These are phyloP conservation scores for Scheffersomyces lignicola DNA, from an alignment of 1,139 yeast species.

Conservation along the genomic window DNA sequence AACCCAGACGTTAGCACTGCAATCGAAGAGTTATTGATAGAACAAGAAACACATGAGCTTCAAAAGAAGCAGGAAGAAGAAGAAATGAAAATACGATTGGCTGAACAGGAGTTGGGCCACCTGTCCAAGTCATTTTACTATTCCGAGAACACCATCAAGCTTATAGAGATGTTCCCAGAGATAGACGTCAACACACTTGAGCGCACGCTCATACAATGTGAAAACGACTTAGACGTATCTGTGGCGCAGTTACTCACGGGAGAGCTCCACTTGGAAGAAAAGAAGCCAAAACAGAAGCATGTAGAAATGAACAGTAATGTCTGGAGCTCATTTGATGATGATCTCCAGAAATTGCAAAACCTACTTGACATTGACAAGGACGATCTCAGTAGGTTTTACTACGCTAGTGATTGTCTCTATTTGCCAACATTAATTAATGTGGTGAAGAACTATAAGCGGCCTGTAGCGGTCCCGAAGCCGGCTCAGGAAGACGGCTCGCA, in stretches of 20 bases:
- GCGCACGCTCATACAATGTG: slow-evolving; percentile 14
- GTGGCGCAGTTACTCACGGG: slow-evolving; percentile 10
- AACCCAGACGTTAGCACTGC: too few species aligned
- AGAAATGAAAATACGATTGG: slow-evolving; percentile 5
- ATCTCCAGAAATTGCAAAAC: not conserved
- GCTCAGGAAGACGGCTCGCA: slow-evolving; percentile 4
- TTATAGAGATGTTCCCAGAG: slow-evolving; percentile 26
- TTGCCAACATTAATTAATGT: slow-evolving; percentile 29
- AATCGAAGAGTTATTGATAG: not conserved
- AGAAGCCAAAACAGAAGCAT: too few species aligned
- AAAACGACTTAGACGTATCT: slow-evolving; percentile 19
- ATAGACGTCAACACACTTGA: slow-evolving; percentile 16
- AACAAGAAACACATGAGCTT: slow-evolving; percentile 5
- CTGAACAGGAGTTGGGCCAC: not conserved
- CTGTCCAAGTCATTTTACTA: slow-evolving; percentile 3
- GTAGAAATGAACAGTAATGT: too few species aligned
- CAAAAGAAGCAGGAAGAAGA: slow-evolving; percentile 4
- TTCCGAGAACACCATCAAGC: slow-evolving; percentile 12
- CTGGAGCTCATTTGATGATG: slow-evolving; percentile 3
- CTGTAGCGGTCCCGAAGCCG: slow-evolving; percentile 8
- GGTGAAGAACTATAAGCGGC: slow-evolving; percentile 18
- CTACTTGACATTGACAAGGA: slow-evolving; percentile 1
- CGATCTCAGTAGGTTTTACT: slow-evolving; percentile 3
- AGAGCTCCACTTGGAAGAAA: too few species aligned
- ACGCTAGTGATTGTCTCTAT: slow-evolving; percentile 18